Conservation (phyloP, 768 basidiomycete genomes). For the Lactarius pseudohatsudake region DNA sequence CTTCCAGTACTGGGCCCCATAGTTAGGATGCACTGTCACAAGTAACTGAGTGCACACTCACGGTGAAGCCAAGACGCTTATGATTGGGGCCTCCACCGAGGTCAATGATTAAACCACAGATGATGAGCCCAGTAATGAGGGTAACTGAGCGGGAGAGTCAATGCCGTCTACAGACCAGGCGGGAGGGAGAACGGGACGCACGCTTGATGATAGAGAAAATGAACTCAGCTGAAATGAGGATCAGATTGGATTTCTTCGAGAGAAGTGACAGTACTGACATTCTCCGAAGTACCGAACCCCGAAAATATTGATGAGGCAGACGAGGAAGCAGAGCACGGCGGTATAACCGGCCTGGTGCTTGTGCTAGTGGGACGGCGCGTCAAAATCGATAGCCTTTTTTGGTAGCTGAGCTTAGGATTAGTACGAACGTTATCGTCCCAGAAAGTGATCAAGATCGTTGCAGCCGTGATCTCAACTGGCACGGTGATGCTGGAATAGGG, state of each 20-base stretch:
- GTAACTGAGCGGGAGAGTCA: slow-evolving; percentile 40
- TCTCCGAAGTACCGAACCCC: slow-evolving; percentile 75
- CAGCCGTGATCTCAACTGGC: slow-evolving; percentile 75
- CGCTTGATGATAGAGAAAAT: slow-evolving; percentile 64
- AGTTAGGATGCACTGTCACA: neutral
- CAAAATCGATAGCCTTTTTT: neutral
- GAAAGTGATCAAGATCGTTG: slow-evolving; percentile 65
- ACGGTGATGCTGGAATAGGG: slow-evolving; percentile 45
- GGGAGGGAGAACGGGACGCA: slow-evolving; percentile 43
- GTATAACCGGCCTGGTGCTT: slow-evolving; percentile 57
- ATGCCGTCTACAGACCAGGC: slow-evolving; percentile 18
- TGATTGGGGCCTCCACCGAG: slow-evolving; percentile 74
- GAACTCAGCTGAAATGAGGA: slow-evolving; percentile 50
- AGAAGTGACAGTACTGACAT: slow-evolving; percentile 29
- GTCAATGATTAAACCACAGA: slow-evolving; percentile 67
- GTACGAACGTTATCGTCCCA: slow-evolving; percentile 62
- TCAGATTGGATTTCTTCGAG: neutral
- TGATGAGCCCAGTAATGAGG: slow-evolving; percentile 60
- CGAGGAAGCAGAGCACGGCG: slow-evolving; percentile 55
- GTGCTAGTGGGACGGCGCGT: slow-evolving; percentile 35
- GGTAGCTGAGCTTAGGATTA: slow-evolving; percentile 1
- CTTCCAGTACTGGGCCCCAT: slow-evolving; percentile 54
- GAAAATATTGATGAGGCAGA: slow-evolving; percentile 64
- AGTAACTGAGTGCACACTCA: slow-evolving; percentile 35
- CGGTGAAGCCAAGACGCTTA: slow-evolving; percentile 67